Percentiles rank a stretch among this genome's conserved stretches.
Evolutionary conservation across 2,329 filamentous ascomycete species (phyloP).

Genomic region (Neonectria coccinea): DNA sequence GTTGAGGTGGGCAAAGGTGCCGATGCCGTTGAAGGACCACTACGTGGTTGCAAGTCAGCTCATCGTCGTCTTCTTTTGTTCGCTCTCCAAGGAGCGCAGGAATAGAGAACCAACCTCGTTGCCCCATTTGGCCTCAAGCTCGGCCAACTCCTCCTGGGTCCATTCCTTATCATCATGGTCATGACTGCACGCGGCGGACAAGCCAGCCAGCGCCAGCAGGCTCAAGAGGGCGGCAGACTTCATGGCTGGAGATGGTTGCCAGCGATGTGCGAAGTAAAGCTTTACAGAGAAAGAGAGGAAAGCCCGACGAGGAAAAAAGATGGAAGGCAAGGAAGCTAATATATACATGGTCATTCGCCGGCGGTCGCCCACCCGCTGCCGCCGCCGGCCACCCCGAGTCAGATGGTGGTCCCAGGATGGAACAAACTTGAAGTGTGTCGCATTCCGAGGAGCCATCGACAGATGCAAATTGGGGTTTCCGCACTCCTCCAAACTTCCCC

Average conservation of each 20-base stretch:
- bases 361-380: slow-evolving; percentile 7
- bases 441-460: background rate
- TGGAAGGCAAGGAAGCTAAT: background rate
- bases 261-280: background rate
- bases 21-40: slow-evolving; percentile 75
- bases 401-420: slow-evolving; percentile 2
- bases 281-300: background rate
- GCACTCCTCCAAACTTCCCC: background rate
- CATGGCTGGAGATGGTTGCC: slow-evolving; percentile 35
- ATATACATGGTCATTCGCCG: slow-evolving; percentile 15
- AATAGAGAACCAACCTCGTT: slow-evolving; percentile 59
- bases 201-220: slow-evolving; percentile 43
- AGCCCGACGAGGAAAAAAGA: background rate
- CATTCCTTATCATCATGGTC: slow-evolving; percentile 57
- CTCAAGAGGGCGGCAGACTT: slow-evolving; percentile 41
- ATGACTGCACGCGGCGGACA: slow-evolving; percentile 46
- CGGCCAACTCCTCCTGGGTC: slow-evolving; percentile 62
- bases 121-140: slow-evolving; percentile 69
- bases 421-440: background rate
- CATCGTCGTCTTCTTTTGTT: background rate
- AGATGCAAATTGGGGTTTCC: background rate
- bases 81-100: background rate
- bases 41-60: slow-evolving; percentile 33
- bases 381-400: slow-evolving; percentile 20
- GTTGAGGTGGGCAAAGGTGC: slow-evolving; percentile 78